Conservation (phyloP, 2,329 filamentous ascomycete species). For the Cucurbitaria berberidis region DNA sequence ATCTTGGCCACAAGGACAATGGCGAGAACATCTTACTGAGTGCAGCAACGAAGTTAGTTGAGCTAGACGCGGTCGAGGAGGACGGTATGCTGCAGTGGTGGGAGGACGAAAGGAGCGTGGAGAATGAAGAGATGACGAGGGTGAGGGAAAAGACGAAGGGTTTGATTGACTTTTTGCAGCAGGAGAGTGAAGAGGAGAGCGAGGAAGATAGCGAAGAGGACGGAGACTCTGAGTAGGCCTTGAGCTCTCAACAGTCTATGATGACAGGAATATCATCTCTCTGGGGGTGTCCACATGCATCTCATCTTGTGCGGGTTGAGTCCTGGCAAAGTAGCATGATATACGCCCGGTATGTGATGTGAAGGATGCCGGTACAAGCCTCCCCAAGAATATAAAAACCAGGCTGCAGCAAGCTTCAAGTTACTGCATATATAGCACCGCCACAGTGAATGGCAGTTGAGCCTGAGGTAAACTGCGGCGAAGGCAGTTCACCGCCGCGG, state of each 20-base stretch:
- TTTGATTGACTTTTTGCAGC: slow-evolving; percentile 80
- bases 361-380: no score
- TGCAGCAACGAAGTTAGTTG: slow-evolving; percentile 82
- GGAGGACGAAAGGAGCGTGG: slow-evolving; percentile 72
- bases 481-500: slow-evolving; percentile 14
- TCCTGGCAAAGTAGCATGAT: no score
- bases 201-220: slow-evolving; percentile 65
- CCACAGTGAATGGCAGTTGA: not conserved
- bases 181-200: slow-evolving; percentile 73
- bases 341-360: no score
- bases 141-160: slow-evolving; percentile 76
- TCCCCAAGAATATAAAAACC: no score
- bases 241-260: not conserved
- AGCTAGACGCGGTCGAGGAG: slow-evolving; percentile 83
- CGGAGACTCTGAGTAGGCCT: slow-evolving; percentile 38
- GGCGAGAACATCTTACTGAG: slow-evolving; percentile 75
- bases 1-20: slow-evolving; percentile 70
- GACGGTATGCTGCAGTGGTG: slow-evolving; percentile 91
- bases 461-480: slow-evolving; percentile 25
- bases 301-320: not conserved
- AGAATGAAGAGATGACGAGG: slow-evolving; percentile 70
- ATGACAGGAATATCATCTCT: not conserved
- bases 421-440: not conserved
- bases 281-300: not conserved
- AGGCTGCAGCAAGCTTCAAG: not conserved